Conservation (phyloP, 108 stramenopile genomes). For the Schizochytrium sp. region DNA sequence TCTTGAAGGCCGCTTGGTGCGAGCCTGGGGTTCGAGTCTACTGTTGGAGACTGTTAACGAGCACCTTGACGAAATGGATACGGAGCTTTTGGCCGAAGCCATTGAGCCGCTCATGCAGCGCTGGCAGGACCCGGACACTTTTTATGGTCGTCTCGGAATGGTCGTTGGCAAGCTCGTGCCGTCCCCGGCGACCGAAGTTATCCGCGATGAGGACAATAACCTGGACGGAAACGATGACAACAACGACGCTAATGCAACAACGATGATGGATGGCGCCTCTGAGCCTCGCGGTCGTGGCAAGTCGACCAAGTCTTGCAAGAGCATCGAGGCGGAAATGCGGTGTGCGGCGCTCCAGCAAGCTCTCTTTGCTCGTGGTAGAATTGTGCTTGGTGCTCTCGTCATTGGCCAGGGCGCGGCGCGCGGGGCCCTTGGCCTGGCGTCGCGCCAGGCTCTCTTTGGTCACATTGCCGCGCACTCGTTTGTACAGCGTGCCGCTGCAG, state of each 20-base stretch:
- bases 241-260: not conserved
- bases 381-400: not conserved
- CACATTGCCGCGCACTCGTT: not conserved
- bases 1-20: too few species aligned
- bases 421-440: not conserved
- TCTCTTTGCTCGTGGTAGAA: not conserved
- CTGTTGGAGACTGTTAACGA: not conserved
- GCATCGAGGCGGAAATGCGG: not conserved
- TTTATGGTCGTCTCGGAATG: not conserved
- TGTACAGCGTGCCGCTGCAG: not conserved
- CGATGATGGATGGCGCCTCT: too few species aligned
- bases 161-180: not conserved
- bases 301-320: too few species aligned
- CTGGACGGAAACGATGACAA: not conserved
- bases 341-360: not conserved
- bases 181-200: not conserved
- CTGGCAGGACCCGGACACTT: not conserved
- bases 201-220: not conserved
- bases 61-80: not conserved
- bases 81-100: not conserved
- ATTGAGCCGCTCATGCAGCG: not conserved
- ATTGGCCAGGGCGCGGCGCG: not conserved
- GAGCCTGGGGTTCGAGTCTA: too few species aligned
- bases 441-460: not conserved
- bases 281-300: too few species aligned